Conservation (phyloP, 2,329 filamentous ascomycete genomes). For the Diaporthe capsici region DNA sequence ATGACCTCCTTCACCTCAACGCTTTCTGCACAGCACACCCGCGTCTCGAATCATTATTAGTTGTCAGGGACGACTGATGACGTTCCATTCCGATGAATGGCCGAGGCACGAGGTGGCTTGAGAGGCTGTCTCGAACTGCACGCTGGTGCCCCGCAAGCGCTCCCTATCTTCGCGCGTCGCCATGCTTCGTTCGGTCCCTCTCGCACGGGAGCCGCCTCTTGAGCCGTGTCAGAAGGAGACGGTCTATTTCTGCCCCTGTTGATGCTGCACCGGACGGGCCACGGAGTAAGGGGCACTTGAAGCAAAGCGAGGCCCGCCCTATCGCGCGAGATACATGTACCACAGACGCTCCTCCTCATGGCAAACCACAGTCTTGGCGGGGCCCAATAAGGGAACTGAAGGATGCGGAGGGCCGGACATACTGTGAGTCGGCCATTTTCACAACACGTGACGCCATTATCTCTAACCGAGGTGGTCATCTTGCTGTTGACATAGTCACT, state of each 20-base stretch:
- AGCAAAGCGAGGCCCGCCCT: background rate
- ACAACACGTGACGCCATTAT: background rate
- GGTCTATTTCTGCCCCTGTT: background rate
- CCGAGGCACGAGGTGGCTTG: background rate
- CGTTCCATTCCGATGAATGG: background rate
- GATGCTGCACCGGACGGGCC: background rate
- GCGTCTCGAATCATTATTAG: no score
- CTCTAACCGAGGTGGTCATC: background rate
- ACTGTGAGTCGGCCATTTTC: background rate
- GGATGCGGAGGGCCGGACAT: background rate
- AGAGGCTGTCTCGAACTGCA: background rate
- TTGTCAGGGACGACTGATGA: background rate
- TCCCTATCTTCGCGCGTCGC: background rate
- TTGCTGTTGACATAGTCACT: background rate
- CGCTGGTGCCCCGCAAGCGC: background rate
- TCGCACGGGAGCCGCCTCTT: background rate
- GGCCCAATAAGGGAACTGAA: background rate
- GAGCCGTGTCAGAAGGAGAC: background rate
- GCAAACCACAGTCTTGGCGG: accelerated
- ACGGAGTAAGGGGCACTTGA: background rate
- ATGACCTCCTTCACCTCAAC: no score
- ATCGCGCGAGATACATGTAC: background rate
- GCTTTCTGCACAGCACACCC: no score
- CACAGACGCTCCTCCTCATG: background rate
- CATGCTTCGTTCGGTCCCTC: background rate